Conservation (phyloP, 83 land plant genomes). For the Thuja plicata region DNA sequence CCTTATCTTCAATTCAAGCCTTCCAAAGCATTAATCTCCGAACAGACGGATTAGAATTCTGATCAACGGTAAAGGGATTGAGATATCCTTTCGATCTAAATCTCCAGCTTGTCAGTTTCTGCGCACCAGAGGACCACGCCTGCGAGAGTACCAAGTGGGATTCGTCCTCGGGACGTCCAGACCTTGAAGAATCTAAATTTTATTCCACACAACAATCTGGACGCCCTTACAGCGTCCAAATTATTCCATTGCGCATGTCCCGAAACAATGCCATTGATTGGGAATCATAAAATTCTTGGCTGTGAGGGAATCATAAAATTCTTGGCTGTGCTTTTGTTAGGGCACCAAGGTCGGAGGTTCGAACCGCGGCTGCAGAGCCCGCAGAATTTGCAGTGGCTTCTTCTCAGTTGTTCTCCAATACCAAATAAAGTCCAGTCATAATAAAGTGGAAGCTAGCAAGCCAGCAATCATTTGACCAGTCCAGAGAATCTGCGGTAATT, state of each 20-base stretch:
- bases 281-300: background rate
- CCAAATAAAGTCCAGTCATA: background rate
- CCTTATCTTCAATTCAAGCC: background rate
- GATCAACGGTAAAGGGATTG: background rate
- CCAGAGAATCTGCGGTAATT: background rate
- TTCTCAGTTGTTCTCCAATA: background rate
- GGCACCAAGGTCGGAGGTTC: background rate
- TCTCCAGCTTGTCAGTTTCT: background rate
- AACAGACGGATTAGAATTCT: background rate
- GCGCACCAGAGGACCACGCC: background rate
- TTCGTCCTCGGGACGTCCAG: background rate
- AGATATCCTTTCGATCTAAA: background rate
- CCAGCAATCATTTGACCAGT: background rate
- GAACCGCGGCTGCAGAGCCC: background rate
- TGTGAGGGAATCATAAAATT: background rate
- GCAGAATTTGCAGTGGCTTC: background rate
- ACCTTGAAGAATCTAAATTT: background rate
- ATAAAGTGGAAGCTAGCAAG: background rate
- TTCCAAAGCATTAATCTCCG: background rate
- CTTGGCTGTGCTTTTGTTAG: background rate
- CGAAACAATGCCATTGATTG: background rate
- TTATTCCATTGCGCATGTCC: background rate
- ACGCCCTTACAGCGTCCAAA: background rate
- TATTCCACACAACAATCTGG: background rate
- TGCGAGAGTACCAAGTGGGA: background rate